Conservation (phyloP, 23 red algal genomes). For the Gracilaria caudata region DNA sequence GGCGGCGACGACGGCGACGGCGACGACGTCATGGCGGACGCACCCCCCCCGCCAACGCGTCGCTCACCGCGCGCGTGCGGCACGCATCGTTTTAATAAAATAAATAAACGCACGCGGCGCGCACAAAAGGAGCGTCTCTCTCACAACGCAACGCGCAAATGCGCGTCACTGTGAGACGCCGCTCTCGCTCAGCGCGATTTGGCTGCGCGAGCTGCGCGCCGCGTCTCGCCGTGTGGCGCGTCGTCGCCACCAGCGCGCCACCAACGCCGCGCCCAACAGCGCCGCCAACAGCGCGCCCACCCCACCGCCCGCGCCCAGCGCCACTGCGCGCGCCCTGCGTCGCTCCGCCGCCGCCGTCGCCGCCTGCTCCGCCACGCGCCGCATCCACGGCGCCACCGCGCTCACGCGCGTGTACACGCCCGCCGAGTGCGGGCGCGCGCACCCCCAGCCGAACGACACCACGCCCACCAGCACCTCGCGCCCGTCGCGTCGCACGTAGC, state of each 20-base stretch:
- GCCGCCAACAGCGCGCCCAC: background rate
- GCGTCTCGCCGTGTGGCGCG: constrained; percentile 2
- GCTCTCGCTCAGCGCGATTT: constrained; percentile 2
- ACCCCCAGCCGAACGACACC: constrained; percentile 62
- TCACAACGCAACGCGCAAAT: background rate
- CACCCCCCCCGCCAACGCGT: too few relatives aligned
- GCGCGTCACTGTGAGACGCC: background rate
- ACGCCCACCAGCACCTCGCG: constrained; percentile 46
- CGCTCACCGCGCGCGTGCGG: background rate
- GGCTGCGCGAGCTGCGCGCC: background rate
- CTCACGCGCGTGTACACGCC: constrained; percentile 71
- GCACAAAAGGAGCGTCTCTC: too few relatives aligned
- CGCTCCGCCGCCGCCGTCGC: background rate
- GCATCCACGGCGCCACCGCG: constrained; percentile 52
- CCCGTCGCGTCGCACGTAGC: constrained; percentile 16
- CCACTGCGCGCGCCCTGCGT: background rate
- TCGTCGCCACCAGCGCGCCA: background rate
- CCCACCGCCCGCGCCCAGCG: background rate
- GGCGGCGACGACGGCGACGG: background rate
- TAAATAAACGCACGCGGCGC: too few relatives aligned
- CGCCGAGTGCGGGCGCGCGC: constrained; percentile 35
- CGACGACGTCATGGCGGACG: background rate
- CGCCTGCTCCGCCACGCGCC: background rate
- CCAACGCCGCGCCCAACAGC: background rate
- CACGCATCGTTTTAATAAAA: background rate